phyloP scores from a whole-genome alignment of 2,329 filamentous ascomycete species.

The Aspergillus brasiliensis region DNA sequence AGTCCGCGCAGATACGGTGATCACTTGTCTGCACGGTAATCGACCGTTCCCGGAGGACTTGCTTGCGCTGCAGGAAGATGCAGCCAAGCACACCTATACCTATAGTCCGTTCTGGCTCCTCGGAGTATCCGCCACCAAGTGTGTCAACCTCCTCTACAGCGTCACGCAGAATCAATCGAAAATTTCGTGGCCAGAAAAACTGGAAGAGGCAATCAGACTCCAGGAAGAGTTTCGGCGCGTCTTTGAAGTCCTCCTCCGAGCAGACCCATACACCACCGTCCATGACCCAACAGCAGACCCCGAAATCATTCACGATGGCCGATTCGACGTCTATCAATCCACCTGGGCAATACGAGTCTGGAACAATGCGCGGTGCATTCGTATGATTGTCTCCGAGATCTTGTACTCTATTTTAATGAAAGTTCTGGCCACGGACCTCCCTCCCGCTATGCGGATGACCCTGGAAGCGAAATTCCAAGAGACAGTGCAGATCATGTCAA shows the following conservation, averaged over 20 bases:
- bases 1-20: constrained; percentile 26
- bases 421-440: constrained; percentile 10
- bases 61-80: constrained; percentile 23
- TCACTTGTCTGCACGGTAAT: constrained; percentile 18
- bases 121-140: constrained; percentile 19
- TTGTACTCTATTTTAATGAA: constrained; percentile 17
- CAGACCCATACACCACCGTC: constrained; percentile 18
- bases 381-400: constrained; percentile 24
- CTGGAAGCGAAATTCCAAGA: constrained; percentile 10
- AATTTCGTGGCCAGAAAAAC: constrained; percentile 8
- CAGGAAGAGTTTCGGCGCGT: constrained; percentile 10
- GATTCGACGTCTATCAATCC: constrained; percentile 17
- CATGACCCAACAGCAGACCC: not conserved
- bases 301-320: constrained; percentile 15
- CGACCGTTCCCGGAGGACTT: constrained; percentile 22
- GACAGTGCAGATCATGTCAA: constrained; percentile 13
- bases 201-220: constrained; percentile 17
- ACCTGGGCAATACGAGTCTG: constrained; percentile 25
- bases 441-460: not conserved
- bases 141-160: constrained; percentile 15
- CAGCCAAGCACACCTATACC: constrained; percentile 15
- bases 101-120: constrained; percentile 20
- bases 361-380: constrained; percentile 23
- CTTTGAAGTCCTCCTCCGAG: not conserved
- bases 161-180: constrained; percentile 6